Evolutionary conservation across 2,329 filamentous ascomycete species (phyloP).

Genomic region (Chalaropsis ovoidea): DNA sequence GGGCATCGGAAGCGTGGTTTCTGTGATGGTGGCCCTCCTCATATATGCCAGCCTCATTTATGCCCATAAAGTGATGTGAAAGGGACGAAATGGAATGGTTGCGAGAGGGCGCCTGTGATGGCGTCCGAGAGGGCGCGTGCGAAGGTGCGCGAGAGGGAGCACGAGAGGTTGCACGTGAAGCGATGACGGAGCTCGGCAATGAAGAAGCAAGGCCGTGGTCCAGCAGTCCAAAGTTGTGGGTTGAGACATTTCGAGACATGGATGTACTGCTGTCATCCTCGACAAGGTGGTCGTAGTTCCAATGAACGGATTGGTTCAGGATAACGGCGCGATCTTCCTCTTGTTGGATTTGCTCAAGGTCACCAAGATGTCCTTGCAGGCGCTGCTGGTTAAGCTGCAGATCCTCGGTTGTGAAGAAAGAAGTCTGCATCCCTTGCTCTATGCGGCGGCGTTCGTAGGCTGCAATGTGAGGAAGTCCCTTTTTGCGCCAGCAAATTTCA

Average conservation of each 20-base stretch:
- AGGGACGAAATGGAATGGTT: constrained; percentile 39
- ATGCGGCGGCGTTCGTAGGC: constrained; percentile 71
- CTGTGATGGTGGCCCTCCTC: constrained; percentile 1
- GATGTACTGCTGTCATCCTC: constrained; percentile 41
- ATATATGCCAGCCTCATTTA: constrained; percentile 9
- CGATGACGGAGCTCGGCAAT: constrained; percentile 34
- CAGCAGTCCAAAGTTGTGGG: constrained; percentile 34
- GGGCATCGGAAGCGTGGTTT: constrained; percentile 8
- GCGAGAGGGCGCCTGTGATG: constrained; percentile 33
- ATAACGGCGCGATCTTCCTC: constrained; percentile 38
- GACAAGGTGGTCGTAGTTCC: constrained; percentile 75
- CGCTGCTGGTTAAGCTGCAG: constrained; percentile 52
- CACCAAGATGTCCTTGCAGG: constrained; percentile 47
- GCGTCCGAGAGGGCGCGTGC: constrained; percentile 39
- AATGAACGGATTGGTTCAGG: constrained; percentile 50
- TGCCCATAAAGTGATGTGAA: constrained; percentile 15
- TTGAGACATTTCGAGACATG: constrained; percentile 37
- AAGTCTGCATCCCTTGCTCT: constrained; percentile 53
- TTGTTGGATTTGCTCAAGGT: constrained; percentile 48
- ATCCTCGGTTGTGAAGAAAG: constrained; percentile 32
- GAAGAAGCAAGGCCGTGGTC: constrained; percentile 31
- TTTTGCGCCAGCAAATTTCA: constrained; percentile 88
- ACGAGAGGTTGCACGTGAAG: constrained; percentile 38
- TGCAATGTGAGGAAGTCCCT: constrained; percentile 73
- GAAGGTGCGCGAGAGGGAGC: constrained; percentile 42